Conservation (phyloP, 176 grass and related monocot species). For the Triticum monococcum region DNA sequence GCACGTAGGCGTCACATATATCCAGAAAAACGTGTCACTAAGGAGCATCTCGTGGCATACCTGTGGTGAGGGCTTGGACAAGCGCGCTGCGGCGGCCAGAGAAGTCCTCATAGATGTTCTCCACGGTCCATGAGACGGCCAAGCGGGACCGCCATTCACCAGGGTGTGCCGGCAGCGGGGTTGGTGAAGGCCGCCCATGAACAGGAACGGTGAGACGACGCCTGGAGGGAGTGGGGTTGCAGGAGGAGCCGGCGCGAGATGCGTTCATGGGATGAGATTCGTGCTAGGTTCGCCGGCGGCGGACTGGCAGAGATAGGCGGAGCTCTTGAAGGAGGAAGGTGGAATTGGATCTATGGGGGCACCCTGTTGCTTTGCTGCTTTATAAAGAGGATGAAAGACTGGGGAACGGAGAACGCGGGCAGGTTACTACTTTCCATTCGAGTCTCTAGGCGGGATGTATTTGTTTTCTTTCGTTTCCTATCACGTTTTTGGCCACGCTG, state of each 20-base stretch:
- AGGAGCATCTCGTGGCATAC: background rate
- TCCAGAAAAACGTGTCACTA: background rate
- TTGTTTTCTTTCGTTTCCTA: too few species aligned
- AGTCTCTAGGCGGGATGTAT: too few species aligned
- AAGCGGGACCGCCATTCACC: background rate
- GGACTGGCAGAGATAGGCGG: background rate
- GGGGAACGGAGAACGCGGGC: too few species aligned
- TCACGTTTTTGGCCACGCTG: too few species aligned
- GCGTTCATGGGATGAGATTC: background rate
- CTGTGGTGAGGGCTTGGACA: conserved; percentile 44
- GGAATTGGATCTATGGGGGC: background rate
- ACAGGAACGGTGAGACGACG: background rate
- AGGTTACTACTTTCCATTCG: too few species aligned
- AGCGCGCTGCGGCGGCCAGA: conserved; percentile 42
- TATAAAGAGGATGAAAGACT: background rate
- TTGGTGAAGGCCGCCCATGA: background rate
- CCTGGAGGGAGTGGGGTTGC: background rate
- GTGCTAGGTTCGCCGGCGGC: background rate
- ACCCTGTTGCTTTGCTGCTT: background rate
- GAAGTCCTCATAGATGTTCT: conserved; percentile 47
- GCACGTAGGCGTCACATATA: background rate
- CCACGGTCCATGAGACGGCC: background rate
- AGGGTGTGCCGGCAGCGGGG: background rate
- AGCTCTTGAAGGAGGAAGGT: background rate
- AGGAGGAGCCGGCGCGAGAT: background rate